These are phyloP conservation scores for Eimeria brunetti DNA, from an alignment of 169 alveolate species.

Conservation along the genomic window DNA sequence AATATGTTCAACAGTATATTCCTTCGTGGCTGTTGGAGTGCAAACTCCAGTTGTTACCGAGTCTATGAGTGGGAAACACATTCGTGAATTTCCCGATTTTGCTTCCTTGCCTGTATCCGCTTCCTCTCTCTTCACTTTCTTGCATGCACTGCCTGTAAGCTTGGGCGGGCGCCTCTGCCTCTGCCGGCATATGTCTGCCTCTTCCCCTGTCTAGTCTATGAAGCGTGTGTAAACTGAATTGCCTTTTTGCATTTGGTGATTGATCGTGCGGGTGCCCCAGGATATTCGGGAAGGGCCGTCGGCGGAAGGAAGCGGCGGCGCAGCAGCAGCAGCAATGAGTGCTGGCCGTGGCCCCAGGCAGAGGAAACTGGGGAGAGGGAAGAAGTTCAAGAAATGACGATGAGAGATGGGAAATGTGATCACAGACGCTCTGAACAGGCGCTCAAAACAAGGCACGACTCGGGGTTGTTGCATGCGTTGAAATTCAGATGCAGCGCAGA, in stretches of 20 bases:
- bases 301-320: slow-evolving; percentile 20
- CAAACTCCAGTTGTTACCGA: too few species aligned
- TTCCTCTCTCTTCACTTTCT: neutral
- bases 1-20: too few species aligned
- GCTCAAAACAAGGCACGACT: too few species aligned
- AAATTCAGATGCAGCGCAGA: neutral
- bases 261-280: neutral
- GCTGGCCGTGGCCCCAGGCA: neutral
- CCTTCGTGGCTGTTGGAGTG: too few species aligned
- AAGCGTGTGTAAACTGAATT: neutral
- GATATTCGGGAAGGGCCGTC: slow-evolving; percentile 7
- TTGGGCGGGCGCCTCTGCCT: neutral
- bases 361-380: neutral
- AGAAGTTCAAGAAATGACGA: neutral
- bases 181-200: neutral
- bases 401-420: neutral
- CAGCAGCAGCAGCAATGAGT: neutral
- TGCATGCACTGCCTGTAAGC: neutral
- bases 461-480: too few species aligned
- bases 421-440: too few species aligned
- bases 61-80: too few species aligned
- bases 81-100: too few species aligned
- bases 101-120: too few species aligned
- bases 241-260: neutral
- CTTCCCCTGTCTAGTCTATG: too few species aligned